Evolutionary conservation across 1,139 yeast genomes (phyloP).

Genomic region (Yamadazyma jaroonii): DNA sequence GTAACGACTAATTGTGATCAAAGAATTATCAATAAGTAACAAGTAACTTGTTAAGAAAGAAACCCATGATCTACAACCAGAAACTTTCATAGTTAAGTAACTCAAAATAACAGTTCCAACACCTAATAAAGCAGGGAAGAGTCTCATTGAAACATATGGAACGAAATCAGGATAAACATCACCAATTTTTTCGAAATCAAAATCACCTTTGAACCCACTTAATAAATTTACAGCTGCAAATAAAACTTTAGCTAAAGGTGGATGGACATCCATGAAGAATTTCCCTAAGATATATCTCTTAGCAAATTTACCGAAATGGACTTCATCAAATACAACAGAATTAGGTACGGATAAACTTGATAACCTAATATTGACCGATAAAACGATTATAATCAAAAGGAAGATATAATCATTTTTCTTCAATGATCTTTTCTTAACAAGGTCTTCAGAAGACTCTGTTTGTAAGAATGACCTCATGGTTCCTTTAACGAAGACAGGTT

Average conservation of each 20-base stretch:
- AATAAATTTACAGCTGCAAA: conserved; percentile 72
- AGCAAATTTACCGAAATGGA: conserved; percentile 71
- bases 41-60: conserved; percentile 66
- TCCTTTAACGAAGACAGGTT: conserved; percentile 9
- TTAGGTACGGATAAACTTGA: conserved; percentile 26
- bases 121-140: conserved; percentile 81
- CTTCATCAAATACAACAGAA: conserved; percentile 39
- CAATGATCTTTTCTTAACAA: conserved; percentile 8
- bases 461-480: conserved; percentile 9
- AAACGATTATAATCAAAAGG: conserved; percentile 48
- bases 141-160: conserved; percentile 83
- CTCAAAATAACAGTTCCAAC: conserved; percentile 71
- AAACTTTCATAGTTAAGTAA: conserved; percentile 78
- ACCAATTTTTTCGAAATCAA: conserved; percentile 72
- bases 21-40: conserved; percentile 80
- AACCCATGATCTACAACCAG: conserved; percentile 81
- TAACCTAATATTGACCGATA: conserved; percentile 50
- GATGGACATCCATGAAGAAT: conserved; percentile 91
- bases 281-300: conserved; percentile 67
- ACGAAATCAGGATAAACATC: conserved; percentile 53
- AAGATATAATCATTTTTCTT: conserved; percentile 23
- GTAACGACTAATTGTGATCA: conserved; percentile 84
- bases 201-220: conserved; percentile 78
- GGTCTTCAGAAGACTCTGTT: conserved; percentile 6
- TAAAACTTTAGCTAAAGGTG: conserved; percentile 88